phyloP scores from a whole-genome alignment of 2,329 filamentous ascomycete genomes.

The Tolypocladium cylindrosporum region DNA sequence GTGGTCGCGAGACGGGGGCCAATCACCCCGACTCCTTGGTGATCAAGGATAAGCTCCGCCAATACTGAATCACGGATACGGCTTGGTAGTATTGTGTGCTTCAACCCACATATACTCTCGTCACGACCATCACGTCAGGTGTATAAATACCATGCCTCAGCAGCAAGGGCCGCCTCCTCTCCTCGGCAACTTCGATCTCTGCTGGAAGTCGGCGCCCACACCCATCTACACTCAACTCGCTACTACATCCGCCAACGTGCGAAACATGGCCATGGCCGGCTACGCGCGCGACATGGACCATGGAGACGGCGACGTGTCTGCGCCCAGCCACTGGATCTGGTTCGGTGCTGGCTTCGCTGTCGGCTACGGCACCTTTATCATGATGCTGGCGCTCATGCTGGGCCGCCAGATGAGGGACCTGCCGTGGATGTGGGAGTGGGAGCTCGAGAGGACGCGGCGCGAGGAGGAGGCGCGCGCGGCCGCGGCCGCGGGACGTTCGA shows the following conservation, averaged over 20 bases:
- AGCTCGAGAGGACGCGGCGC: not conserved
- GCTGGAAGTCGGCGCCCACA: not conserved
- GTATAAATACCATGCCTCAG: not conserved
- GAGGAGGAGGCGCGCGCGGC: not conserved
- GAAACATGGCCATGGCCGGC: not conserved
- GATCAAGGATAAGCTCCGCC: not conserved
- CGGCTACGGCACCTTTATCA: constrained; percentile 1
- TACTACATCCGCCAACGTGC: not conserved
- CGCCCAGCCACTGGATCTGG: not conserved
- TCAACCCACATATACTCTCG: not conserved
- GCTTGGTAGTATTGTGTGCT: not conserved
- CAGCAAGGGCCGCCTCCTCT: not conserved
- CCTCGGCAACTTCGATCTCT: not conserved
- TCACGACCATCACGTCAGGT: not conserved
- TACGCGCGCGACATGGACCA: not conserved
- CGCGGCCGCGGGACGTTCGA: not conserved
- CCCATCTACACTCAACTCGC: not conserved
- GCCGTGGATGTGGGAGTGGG: constrained; percentile 4
- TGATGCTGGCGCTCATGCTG: constrained; percentile 1
- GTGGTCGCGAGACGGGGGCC: not conserved
- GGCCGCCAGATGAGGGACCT: constrained; percentile 2
- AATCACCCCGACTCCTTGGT: not conserved
- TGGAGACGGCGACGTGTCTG: not conserved
- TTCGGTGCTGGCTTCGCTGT: constrained; percentile 1
- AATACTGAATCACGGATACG: not conserved